phyloP scores from a whole-genome alignment of 345 rosid genomes.

The Salix caprea region DNA sequence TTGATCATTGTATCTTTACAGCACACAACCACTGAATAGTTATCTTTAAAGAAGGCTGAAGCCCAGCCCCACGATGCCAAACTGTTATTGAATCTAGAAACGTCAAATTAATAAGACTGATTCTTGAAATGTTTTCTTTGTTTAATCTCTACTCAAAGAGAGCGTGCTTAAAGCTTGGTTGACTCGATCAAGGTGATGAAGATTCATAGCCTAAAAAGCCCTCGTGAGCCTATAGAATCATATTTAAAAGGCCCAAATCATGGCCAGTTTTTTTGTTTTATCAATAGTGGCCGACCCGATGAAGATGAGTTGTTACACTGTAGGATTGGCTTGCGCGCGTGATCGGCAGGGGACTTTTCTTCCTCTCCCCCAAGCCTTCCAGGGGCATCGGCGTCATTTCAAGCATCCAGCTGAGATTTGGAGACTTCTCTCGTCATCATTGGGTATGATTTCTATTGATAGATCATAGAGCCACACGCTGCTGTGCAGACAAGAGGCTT shows the following conservation, averaged over 20 bases:
- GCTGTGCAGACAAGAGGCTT: not conserved
- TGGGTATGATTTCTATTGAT: slow-evolving; percentile 3
- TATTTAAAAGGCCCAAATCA: not conserved
- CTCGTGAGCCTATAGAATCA: not conserved
- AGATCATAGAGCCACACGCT: not conserved
- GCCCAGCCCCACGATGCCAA: not conserved
- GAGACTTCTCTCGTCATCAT: slow-evolving; percentile 4
- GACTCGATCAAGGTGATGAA: not conserved
- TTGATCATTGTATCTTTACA: too few relatives aligned
- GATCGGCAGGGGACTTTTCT: not conserved
- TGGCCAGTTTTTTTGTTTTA: not conserved
- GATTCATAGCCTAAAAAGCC: not conserved
- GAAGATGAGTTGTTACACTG: not conserved
- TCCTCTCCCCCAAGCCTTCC: not conserved
- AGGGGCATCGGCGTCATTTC: not conserved
- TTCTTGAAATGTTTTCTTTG: not conserved
- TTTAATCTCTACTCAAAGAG: not conserved
- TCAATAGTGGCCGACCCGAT: not conserved
- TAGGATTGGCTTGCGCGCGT: not conserved
- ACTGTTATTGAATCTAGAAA: not conserved
- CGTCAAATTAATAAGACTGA: not conserved
- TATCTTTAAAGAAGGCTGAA: too few relatives aligned
- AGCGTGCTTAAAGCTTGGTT: not conserved
- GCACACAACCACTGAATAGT: too few relatives aligned
- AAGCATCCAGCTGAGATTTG: not conserved